Base-by-base conservation (phyloP, 192 early-diverging fungal genomes). In the Entomortierella chlamydospora region DNA sequence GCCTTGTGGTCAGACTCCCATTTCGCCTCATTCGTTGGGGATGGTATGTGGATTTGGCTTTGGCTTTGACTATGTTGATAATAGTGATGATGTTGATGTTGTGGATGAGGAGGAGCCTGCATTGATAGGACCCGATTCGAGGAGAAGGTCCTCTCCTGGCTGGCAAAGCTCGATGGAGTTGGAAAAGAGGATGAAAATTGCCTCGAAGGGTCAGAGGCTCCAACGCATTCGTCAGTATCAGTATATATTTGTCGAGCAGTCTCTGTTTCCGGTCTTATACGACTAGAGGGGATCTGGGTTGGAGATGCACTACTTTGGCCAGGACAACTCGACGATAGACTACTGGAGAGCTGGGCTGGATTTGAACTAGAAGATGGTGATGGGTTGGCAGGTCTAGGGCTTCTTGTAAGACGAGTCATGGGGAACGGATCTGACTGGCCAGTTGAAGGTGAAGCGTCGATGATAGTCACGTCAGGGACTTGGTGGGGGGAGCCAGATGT, bases 1-100 rank as follows among this genome's bases (percentile, higher is more conserved):
- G 90, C 91, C 15, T 91, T 87, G 17, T 89, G 80, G 72, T 96
- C 95, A 0, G 87, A 83, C 72, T 96, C 94, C 96, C 96, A 98
- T 6, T 83, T 85, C 6, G 83, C 70, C 26, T 83, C 85, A 2
- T 77, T 81, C 51, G 81, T 20, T 18, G 56, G 58, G 55, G 11
- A n/a, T 10, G 49, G 55, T 20, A 23, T 23, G 18, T 25, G 31
- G 33, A 23, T n/a, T 23, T 61, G 59, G 39, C 12, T 17, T 13
- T 58, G 57, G 8, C n/a, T 34, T 26, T 61, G 59, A 26, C 20
- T 25, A 18, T 61, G 42, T 28, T 61, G 39, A 9, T 63, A 47
- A 25, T 34, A 41, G 8, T 42, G 37, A 25, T 28, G 37, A 25
- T 28, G 26, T 28, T 61, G 58, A 45, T 2, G 58, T 11, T 2